These are phyloP conservation scores for Cercis canadensis DNA, from an alignment of 306 rosid species.

Conservation along the genomic window DNA sequence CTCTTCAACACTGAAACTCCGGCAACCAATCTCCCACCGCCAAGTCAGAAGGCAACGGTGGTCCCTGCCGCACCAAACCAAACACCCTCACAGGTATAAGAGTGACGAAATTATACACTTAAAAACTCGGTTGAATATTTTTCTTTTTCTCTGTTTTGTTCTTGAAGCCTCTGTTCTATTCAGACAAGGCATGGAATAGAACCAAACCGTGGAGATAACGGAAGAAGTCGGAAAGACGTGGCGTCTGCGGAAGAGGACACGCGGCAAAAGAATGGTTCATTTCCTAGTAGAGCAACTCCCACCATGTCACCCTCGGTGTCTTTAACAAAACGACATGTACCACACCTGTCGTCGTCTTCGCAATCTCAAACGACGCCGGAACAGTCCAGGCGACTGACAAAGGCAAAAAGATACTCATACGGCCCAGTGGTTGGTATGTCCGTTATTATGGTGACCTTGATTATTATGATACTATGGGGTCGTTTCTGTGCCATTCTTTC, in stretches of 20 bases:
- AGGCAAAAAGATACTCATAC: neutral
- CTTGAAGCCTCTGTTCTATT: neutral
- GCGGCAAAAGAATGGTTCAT: slow-evolving; percentile 40
- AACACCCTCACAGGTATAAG: slow-evolving; percentile 46
- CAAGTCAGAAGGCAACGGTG: slow-evolving; percentile 23
- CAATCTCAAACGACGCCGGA: slow-evolving; percentile 12
- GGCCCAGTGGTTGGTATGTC: slow-evolving; percentile 60
- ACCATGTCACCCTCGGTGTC: neutral
- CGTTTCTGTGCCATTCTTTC: slow-evolving; percentile 70
- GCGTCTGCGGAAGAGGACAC: slow-evolving; percentile 41
- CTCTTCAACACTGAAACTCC: slow-evolving; percentile 14
- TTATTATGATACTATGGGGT: slow-evolving; percentile 66
- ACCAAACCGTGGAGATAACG: neutral
- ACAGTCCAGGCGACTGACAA: neutral
- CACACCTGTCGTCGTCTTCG: slow-evolving; percentile 20
- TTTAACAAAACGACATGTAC: slow-evolving; percentile 16
- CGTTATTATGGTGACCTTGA: slow-evolving; percentile 53
- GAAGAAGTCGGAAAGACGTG: neutral
- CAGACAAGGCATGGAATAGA: slow-evolving; percentile 15
- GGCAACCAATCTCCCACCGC: slow-evolving; percentile 15
- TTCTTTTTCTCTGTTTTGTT: too few species aligned
- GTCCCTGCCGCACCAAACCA: slow-evolving; percentile 38
- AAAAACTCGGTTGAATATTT: too few species aligned
- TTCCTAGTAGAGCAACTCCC: neutral
- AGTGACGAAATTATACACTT: too few species aligned